Conservation (phyloP, 2,329 filamentous ascomycete species). For the Penicillium verrucosum region DNA sequence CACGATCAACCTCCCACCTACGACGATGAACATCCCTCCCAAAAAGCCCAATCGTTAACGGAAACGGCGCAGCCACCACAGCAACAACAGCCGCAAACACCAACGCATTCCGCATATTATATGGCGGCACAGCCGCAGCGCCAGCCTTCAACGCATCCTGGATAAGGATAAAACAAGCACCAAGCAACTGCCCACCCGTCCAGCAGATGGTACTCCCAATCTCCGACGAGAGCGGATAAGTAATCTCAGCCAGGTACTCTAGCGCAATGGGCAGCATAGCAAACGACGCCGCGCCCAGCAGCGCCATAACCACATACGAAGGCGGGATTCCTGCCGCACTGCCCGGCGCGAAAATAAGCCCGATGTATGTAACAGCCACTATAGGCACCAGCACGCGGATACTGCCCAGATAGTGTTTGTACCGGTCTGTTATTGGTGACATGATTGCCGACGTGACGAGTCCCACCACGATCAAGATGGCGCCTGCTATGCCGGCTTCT, state of each 20-base stretch:
- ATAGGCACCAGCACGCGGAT: slow-evolving; percentile 74
- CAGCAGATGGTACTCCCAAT: slow-evolving; percentile 80
- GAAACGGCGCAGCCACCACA: slow-evolving; percentile 62
- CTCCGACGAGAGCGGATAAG: slow-evolving; percentile 81
- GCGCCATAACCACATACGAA: slow-evolving; percentile 69
- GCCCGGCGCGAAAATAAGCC: slow-evolving; percentile 75
- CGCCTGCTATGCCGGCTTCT: slow-evolving; percentile 85
- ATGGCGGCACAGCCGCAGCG: slow-evolving; percentile 54
- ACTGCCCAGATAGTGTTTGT: slow-evolving; percentile 70
- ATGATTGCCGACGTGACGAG: slow-evolving; percentile 72
- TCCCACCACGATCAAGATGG: slow-evolving; percentile 82
- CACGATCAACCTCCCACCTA: slow-evolving; percentile 42
- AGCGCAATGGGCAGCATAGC: slow-evolving; percentile 77
- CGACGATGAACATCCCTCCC: slow-evolving; percentile 50
- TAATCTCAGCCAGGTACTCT: slow-evolving; percentile 83
- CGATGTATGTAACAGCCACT: slow-evolving; percentile 69
- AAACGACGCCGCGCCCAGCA: slow-evolving; percentile 79
- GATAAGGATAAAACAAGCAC: slow-evolving; percentile 78
- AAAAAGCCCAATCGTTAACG: slow-evolving; percentile 67
- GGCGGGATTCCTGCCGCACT: slow-evolving; percentile 50
- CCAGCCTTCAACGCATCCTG: slow-evolving; percentile 67
- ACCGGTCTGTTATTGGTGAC: slow-evolving; percentile 79
- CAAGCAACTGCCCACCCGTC: slow-evolving; percentile 80
- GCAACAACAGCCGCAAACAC: slow-evolving; percentile 76
- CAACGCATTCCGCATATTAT: slow-evolving; percentile 70